Base-by-base conservation (phyloP, 768 basidiomycete species). In the Boletus reticulatus region DNA sequence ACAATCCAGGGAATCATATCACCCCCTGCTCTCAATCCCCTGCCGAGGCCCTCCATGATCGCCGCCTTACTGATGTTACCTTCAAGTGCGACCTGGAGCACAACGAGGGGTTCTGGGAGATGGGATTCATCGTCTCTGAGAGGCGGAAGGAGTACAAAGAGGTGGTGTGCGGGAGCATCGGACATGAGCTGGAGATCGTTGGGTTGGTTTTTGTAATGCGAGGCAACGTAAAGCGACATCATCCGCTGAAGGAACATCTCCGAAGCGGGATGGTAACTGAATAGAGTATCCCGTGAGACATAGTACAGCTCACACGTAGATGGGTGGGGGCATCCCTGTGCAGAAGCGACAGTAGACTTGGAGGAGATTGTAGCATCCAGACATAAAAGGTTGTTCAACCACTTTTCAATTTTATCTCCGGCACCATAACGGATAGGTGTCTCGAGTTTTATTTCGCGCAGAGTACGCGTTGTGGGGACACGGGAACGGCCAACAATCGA, bases 1-100 rank as follows among this genome's bases (percentile, higher is more conserved):
- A 99, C 77, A 24, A 97, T 77, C 96, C 97, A 99, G 0, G 97
- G 97, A 56, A 99, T 97, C 84, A 99, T 86, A 74, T 99, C 97
- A 1, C 97, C 97, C 0, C 92, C 89, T 3, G 90, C 88, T 53
- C 92, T 80, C 66, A 88, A 76, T 13, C 96, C 96, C 42, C 94
- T 80, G 32, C 85, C 83, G 14, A 98, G 67, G 27, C 90, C 89
- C 56, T 94, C 94, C 78, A 96, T 74, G 56, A 99, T 92, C 37
- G 82, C 84, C 52, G 85, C 83, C 71, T 85, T 88, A 62, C 88
- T 88, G 57, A 99, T 94, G 60, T 88, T 88, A 8, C 97, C 97
- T 74, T 99, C 97, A 55, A 98, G 74, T 19, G 97, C 95, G 22
- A 99, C 94, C 68, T 98, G 96, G 19, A 99, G 72, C 6, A 98